A percentile compares a stretch with the other conserved stretches of the same genome.
Conservation (phyloP, 768 basidiomycete species). For the Leucocoprinus sp. region DNA sequence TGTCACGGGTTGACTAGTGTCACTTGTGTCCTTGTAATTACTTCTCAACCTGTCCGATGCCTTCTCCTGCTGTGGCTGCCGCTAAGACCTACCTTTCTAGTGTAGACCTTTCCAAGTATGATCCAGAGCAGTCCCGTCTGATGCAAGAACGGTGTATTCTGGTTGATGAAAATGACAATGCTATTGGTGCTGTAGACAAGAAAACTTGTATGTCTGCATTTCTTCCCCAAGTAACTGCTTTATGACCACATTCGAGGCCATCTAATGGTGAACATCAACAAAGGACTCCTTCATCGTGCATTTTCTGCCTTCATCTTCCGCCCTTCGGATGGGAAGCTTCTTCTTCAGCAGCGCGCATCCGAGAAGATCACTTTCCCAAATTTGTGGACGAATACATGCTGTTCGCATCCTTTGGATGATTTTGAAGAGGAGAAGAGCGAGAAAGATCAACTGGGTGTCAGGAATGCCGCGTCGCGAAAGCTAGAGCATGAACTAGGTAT, state of each 20-base stretch:
- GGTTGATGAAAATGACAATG: slow-evolving; percentile 79
- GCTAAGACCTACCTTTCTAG: slow-evolving; percentile 58
- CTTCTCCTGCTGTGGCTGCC: slow-evolving; percentile 55
- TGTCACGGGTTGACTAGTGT: too few relatives aligned
- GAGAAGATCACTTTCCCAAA: slow-evolving; percentile 99
- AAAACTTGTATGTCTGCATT: slow-evolving; percentile 72
- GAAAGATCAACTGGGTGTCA: slow-evolving; percentile 72
- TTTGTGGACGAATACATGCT: slow-evolving; percentile 99
- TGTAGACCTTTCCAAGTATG: slow-evolving; percentile 78
- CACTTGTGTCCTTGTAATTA: too few relatives aligned
- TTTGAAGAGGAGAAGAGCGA: slow-evolving; percentile 79
- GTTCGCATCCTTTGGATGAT: slow-evolving; percentile 93
- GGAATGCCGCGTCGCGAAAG: slow-evolving; percentile 88
- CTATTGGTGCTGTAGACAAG: slow-evolving; percentile 86
- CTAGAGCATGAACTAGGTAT: slow-evolving; percentile 96
- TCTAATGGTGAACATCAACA: slow-evolving; percentile 93
- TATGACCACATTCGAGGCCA: slow-evolving; percentile 51
- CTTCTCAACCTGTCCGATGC: slow-evolving; percentile 27
- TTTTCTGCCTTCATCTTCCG: slow-evolving; percentile 98
- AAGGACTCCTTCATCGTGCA: slow-evolving; percentile 91
- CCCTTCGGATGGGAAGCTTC: slow-evolving; percentile 85
- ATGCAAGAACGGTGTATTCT: slow-evolving; percentile 97
- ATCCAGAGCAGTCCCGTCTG: slow-evolving; percentile 84
- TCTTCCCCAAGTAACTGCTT: neutral
- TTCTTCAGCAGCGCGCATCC: slow-evolving; percentile 91